Percentiles rank a stretch among this genome's conserved stretches.
These are phyloP conservation scores for Gaertneriomyces semiglobifer DNA, from an alignment of 192 early-diverging fungal genomes.

Conservation along the genomic window DNA sequence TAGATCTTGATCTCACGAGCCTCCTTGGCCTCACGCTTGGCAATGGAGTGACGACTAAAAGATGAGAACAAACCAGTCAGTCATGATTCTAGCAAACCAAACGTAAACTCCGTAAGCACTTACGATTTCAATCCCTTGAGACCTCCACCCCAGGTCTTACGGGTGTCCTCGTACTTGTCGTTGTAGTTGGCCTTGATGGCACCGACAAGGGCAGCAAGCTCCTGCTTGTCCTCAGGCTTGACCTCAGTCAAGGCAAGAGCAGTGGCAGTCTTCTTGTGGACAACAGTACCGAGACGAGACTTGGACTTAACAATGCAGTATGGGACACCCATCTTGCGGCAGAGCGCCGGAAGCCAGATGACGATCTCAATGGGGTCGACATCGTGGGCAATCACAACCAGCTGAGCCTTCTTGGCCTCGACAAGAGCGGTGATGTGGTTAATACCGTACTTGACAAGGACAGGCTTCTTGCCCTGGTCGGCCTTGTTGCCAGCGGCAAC, in stretches of 20 bases:
- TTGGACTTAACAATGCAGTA: conserved; percentile 99
- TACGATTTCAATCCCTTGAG: conserved; percentile 93
- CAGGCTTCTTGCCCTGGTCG: conserved; percentile 87
- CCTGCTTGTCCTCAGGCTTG: conserved; percentile 91
- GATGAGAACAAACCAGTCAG: no score
- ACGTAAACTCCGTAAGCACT: no score
- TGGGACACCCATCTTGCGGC: conserved; percentile 99
- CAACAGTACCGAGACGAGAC: conserved; percentile 95
- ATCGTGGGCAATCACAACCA: conserved; percentile 99
- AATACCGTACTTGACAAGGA: conserved; percentile 98
- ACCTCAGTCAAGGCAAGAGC: conserved; percentile 93
- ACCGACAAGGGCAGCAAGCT: conserved; percentile 80
- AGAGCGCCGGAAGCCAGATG: conserved; percentile 97
- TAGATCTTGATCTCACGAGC: conserved; percentile 45
- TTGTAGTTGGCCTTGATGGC: conserved; percentile 94
- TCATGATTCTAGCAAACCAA: no score
- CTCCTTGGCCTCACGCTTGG: conserved; percentile 64
- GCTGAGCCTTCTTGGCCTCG: conserved; percentile 98
- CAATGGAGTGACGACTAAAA: conserved; percentile 55
- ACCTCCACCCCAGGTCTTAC: conserved; percentile 97
- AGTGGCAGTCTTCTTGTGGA: conserved; percentile 99
- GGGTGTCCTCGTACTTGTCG: conserved; percentile 90
- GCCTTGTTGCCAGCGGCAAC: conserved; percentile 86
- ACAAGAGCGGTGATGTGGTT: conserved; percentile 98
- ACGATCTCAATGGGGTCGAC: conserved; percentile 99